phyloP scores from a whole-genome alignment of 805 yeast species.

The Isabelozyma heimii region DNA sequence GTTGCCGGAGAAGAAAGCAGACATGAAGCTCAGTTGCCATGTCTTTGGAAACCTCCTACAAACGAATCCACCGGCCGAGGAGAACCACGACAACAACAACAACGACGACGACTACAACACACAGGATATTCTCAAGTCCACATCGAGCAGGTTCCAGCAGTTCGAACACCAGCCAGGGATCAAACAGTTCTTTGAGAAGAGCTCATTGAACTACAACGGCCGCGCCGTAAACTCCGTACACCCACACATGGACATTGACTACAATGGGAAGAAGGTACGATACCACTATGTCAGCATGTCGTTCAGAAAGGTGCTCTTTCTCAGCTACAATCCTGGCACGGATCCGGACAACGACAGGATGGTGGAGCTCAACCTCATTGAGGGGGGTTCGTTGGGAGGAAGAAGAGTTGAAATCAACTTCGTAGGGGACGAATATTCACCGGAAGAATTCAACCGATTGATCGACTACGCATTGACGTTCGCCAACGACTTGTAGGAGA shows the following conservation, averaged over 20 bases:
- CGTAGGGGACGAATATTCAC: constrained; percentile 29
- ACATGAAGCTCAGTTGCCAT: constrained; percentile 44
- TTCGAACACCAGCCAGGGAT: constrained; percentile 42
- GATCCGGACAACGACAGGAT: constrained; percentile 26
- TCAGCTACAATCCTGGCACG: constrained; percentile 35
- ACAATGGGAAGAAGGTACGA: constrained; percentile 35
- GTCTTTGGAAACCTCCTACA: constrained; percentile 32
- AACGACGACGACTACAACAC: background rate
- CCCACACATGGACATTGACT: constrained; percentile 32
- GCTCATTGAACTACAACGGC: constrained; percentile 43
- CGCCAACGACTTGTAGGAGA: background rate
- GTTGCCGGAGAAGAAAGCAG: constrained; percentile 39
- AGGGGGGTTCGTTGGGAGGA: constrained; percentile 62
- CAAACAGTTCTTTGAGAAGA: constrained; percentile 32
- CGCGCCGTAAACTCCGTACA: constrained; percentile 32
- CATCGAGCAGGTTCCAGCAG: constrained; percentile 23
- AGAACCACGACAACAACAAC: constrained; percentile 1
- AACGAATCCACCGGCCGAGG: constrained; percentile 1
- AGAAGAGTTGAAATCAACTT: constrained; percentile 48
- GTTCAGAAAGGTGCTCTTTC: constrained; percentile 29
- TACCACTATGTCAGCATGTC: constrained; percentile 44
- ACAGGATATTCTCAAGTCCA: constrained; percentile 9
- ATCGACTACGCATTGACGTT: constrained; percentile 9
- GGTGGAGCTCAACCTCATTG: constrained; percentile 45
- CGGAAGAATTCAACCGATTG: constrained; percentile 18